phyloP scores from a whole-genome alignment of 164 flowering plant genomes.

The Dillenia turbinata region DNA sequence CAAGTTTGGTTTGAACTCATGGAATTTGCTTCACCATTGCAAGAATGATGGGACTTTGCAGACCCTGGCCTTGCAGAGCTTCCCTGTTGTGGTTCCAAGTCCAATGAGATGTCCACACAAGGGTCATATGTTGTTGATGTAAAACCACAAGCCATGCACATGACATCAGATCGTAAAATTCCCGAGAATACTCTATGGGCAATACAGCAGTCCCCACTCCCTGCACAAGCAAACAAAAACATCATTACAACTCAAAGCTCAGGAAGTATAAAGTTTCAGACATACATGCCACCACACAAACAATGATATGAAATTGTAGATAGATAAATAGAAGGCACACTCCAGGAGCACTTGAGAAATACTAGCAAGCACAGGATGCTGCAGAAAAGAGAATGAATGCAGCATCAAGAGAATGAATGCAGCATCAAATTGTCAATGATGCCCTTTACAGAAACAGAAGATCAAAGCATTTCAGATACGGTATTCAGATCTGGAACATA shows the following conservation, averaged over 20 bases:
- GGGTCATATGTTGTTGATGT: constrained; percentile 70
- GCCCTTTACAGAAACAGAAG: too few species aligned
- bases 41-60: constrained; percentile 38
- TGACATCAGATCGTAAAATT: constrained; percentile 65
- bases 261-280: too few species aligned
- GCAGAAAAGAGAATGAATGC: too few species aligned
- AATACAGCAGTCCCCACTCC: constrained; percentile 66
- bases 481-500: too few species aligned
- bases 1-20: constrained; percentile 28
- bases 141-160: constrained; percentile 66
- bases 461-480: too few species aligned
- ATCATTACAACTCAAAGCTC: constrained; percentile 1
- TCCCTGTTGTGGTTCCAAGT: constrained; percentile 60
- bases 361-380: too few species aligned
- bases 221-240: constrained; percentile 37
- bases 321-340: too few species aligned
- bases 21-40: constrained; percentile 42
- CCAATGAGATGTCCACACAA: constrained; percentile 74
- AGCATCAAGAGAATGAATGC: too few species aligned
- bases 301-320: too few species aligned
- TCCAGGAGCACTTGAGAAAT: too few species aligned
- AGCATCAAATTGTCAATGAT: too few species aligned
- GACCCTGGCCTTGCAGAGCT: constrained; percentile 32
- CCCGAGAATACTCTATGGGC: constrained; percentile 80
- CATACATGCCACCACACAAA: too few species aligned